phyloP scores from a whole-genome alignment of 2,329 filamentous ascomycete genomes.

The Exophiala sideris region DNA sequence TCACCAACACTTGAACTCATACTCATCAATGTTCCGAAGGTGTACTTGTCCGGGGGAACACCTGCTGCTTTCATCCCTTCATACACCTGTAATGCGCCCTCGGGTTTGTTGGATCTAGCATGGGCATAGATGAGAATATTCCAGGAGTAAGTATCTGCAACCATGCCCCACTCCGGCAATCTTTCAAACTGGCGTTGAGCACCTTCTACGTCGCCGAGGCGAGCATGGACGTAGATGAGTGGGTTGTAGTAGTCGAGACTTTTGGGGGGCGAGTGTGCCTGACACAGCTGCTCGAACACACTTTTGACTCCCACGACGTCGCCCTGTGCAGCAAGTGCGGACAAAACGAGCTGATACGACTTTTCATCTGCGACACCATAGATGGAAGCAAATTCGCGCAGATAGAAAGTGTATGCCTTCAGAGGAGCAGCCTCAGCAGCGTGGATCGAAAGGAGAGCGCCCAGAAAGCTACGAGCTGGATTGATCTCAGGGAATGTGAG shows the following conservation, averaged over 20 bases:
- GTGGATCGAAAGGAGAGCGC: conserved; percentile 16
- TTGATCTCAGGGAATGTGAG: conserved; percentile 18
- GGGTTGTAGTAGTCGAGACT: conserved; percentile 43
- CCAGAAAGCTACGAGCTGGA: conserved; percentile 5
- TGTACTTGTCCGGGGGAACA: conserved; percentile 58
- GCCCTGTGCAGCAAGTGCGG: conserved; percentile 45
- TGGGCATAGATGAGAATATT: conserved; percentile 75
- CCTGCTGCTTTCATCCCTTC: conserved; percentile 52
- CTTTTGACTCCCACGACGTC: conserved; percentile 44
- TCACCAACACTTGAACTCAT: conserved; percentile 71
- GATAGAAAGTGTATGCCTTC: conserved; percentile 35
- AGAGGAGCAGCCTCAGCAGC: conserved; percentile 4
- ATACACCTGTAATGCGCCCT: conserved; percentile 64
- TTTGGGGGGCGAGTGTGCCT: conserved; percentile 36
- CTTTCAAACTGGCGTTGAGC: conserved; percentile 61
- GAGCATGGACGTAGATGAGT: conserved; percentile 69
- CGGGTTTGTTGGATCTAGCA: conserved; percentile 62
- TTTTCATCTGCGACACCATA: conserved; percentile 32
- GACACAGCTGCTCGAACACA: conserved; percentile 44
- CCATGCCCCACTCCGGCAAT: conserved; percentile 57
- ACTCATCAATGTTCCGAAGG: conserved; percentile 71
- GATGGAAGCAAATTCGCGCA: conserved; percentile 39
- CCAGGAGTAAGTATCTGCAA: conserved; percentile 63
- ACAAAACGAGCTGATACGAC: conserved; percentile 38
- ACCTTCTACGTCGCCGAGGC: conserved; percentile 60